These are phyloP conservation scores for Eutrema yunnanense DNA, from an alignment of 345 rosid species.

Conservation along the genomic window DNA sequence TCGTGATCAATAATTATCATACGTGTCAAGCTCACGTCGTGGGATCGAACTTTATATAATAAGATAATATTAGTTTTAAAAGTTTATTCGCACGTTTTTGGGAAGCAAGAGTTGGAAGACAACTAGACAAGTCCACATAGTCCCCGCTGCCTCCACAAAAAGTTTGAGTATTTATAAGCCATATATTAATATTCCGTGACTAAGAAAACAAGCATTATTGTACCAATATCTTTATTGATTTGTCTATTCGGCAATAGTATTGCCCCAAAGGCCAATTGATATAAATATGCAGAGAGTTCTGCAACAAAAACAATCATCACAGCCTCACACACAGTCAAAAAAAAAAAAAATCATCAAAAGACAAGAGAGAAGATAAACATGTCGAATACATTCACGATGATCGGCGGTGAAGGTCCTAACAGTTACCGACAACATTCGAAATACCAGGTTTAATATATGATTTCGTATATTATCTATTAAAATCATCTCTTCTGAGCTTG, in stretches of 20 bases:
- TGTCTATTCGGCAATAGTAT: not conserved
- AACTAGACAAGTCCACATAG: too few relatives aligned
- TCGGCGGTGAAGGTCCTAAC: slow-evolving; percentile 10
- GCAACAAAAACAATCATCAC: not conserved
- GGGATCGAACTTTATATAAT: too few relatives aligned
- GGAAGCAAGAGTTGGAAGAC: too few relatives aligned
- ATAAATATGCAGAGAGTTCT: not conserved
- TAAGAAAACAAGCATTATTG: not conserved
- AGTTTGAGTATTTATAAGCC: too few relatives aligned
- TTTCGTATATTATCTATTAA: not conserved
- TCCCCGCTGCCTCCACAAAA: too few relatives aligned
- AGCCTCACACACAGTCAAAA: not conserved
- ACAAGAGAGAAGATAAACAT: not conserved
- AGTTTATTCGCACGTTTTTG: too few relatives aligned
- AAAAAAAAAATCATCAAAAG: not conserved
- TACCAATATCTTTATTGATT: not conserved
- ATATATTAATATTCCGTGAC: too few relatives aligned
- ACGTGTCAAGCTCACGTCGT: too few relatives aligned
- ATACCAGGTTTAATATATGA: slow-evolving; percentile 1
- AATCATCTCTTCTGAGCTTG: not conserved
- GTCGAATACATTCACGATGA: slow-evolving; percentile 12
- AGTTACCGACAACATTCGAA: slow-evolving; percentile 14
- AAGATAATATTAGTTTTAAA: too few relatives aligned
- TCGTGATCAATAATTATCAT: too few relatives aligned
- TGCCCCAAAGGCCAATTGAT: not conserved